Evolutionary conservation across 2,329 filamentous ascomycete genomes (phyloP).

Genomic region (Pseudopyrenochaeta lycopersici): DNA sequence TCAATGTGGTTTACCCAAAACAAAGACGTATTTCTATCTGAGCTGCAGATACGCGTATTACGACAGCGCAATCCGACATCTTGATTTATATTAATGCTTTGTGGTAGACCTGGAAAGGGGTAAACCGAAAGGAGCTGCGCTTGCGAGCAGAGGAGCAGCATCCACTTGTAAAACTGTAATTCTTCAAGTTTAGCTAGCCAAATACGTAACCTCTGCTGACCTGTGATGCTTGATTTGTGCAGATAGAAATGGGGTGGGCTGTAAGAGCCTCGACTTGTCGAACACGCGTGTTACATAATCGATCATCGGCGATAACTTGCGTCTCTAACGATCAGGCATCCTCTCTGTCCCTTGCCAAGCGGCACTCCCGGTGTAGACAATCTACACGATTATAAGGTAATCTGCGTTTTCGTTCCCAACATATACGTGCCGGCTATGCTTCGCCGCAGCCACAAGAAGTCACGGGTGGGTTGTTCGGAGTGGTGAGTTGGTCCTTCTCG

Average conservation of each 20-base stretch:
- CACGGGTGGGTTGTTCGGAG: conserved; percentile 22
- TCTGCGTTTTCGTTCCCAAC: background rate
- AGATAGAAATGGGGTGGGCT: no score
- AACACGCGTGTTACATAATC: conserved; percentile 23
- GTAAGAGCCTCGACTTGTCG: no score
- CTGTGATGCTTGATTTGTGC: no score
- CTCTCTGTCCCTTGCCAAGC: no score
- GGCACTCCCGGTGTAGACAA: background rate
- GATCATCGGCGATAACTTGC: background rate
- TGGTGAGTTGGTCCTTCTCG: conserved; percentile 19
- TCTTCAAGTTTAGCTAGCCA: no score
- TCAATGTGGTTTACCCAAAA: background rate
- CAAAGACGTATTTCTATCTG: background rate
- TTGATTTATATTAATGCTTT: background rate
- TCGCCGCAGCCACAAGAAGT: conserved; percentile 34
- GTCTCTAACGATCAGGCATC: no score
- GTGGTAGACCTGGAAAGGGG: background rate
- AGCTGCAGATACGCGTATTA: conserved; percentile 7
- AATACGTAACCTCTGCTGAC: background rate
- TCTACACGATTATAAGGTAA: conserved; percentile 21
- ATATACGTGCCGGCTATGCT: conserved; percentile 16
- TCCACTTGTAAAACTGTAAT: background rate
- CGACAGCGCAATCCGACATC: background rate
- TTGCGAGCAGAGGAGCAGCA: conserved; percentile 1
- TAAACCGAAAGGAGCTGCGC: background rate